These are phyloP conservation scores for Ustilago curta DNA, from an alignment of 1,284 basidiomycete species.

Conservation along the genomic window DNA sequence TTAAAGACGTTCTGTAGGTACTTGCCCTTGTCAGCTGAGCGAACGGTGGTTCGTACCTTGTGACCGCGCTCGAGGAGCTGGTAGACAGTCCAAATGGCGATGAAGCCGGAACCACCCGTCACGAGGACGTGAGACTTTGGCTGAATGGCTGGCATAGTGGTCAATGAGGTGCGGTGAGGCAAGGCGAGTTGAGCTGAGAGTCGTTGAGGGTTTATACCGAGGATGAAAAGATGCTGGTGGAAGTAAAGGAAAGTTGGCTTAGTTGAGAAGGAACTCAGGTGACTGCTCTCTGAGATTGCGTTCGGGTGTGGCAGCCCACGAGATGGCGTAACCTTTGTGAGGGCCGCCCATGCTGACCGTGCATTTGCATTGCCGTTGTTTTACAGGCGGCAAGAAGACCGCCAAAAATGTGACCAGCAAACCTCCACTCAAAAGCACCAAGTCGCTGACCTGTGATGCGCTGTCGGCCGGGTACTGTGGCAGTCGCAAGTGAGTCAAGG, in stretches of 20 bases:
- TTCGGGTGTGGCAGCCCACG: too few species aligned
- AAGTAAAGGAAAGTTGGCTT: too few species aligned
- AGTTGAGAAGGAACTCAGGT: too few species aligned
- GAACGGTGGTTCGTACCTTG: conserved; percentile 75
- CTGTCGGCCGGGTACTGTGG: conserved; percentile 12
- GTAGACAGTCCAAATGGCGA: conserved; percentile 70
- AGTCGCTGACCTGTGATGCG: too few species aligned
- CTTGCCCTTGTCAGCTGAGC: conserved; percentile 73
- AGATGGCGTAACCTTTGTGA: too few species aligned
- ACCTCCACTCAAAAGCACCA: too few species aligned
- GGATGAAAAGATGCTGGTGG: too few species aligned
- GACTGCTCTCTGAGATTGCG: too few species aligned
- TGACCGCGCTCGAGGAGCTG: conserved; percentile 70
- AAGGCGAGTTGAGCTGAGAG: too few species aligned
- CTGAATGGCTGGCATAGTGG: conserved; percentile 71
- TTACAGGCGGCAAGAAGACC: not conserved
- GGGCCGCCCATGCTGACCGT: too few species aligned
- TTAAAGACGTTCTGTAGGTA: conserved; percentile 73
- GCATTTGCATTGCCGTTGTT: conserved; percentile 11
- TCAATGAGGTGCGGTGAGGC: not conserved
- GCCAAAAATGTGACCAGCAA: too few species aligned
- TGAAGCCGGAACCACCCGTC: conserved; percentile 71
- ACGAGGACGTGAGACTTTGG: conserved; percentile 71
- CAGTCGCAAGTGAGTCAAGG: too few species aligned
- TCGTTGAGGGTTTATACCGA: not conserved